Conservation (phyloP, 2,329 filamentous ascomycete species). For the Clarireedia monteithiana region DNA sequence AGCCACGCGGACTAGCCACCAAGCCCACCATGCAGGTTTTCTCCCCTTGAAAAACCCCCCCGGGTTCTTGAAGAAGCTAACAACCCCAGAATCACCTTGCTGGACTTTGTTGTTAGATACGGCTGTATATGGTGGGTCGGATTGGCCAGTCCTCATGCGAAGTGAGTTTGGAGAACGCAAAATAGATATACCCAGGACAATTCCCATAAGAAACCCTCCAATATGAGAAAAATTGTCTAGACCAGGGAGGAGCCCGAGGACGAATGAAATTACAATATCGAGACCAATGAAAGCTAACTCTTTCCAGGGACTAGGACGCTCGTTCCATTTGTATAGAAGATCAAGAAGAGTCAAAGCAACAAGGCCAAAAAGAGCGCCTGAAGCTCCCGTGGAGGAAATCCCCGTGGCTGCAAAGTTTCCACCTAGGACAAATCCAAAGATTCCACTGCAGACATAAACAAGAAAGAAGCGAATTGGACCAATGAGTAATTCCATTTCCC, state of each 20-base stretch:
- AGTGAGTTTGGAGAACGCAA: conserved; percentile 81
- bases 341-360: conserved; percentile 84
- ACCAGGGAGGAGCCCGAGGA: conserved; percentile 82
- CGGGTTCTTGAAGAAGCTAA: conserved; percentile 50
- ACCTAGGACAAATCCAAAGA: conserved; percentile 92
- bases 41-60: conserved; percentile 83
- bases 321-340: conserved; percentile 84
- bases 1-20: conserved; percentile 82
- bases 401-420: conserved; percentile 84
- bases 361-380: conserved; percentile 84
- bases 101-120: conserved; percentile 41
- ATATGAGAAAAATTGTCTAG: conserved; percentile 98
- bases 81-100: conserved; percentile 22
- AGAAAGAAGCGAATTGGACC: conserved; percentile 81
- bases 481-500: conserved; percentile 88
- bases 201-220: conserved; percentile 87
- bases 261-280: conserved; percentile 84
- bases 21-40: conserved; percentile 92
- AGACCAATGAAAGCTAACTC: conserved; percentile 83
- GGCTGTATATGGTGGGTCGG: conserved; percentile 61
- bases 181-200: conserved; percentile 78
- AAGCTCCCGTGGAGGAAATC: conserved; percentile 80
- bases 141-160: conserved; percentile 63
- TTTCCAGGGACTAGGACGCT: conserved; percentile 66
- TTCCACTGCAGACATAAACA: conserved; percentile 84